These are phyloP conservation scores for Phlegmacium glaucopus DNA, from an alignment of 768 basidiomycete genomes.

Conservation along the genomic window DNA sequence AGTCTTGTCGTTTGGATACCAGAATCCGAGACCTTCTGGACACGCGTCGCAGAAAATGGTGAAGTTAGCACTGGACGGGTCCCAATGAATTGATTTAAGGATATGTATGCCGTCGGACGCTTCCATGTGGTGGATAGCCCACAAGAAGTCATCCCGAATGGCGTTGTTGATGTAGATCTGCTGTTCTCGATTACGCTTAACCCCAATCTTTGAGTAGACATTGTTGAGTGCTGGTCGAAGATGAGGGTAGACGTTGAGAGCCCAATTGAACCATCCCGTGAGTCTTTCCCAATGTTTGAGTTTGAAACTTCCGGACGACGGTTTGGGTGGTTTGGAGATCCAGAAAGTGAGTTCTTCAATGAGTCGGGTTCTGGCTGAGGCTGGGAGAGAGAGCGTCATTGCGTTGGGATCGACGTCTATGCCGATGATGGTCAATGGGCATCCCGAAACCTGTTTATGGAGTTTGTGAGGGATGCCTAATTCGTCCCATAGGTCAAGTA, in stretches of 20 bases:
- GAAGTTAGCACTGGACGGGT: neutral
- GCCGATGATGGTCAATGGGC: conserved; percentile 32
- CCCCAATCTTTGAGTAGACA: neutral
- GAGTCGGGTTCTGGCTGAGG: too few relatives aligned
- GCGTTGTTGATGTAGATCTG: conserved; percentile 23
- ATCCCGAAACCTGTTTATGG: conserved; percentile 34
- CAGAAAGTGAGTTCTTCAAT: neutral
- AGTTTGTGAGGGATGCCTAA: conserved; percentile 34
- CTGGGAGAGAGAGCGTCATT: conserved; percentile 23
- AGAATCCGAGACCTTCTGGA: conserved; percentile 17
- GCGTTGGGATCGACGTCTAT: conserved; percentile 29
- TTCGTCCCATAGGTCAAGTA: conserved; percentile 36
- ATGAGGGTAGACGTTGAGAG: conserved; percentile 30
- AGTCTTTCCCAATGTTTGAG: conserved; percentile 22
- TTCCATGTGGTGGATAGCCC: conserved; percentile 24
- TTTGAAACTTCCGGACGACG: neutral
- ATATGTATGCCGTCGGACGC: conserved; percentile 14
- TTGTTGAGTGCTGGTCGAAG: conserved; percentile 17
- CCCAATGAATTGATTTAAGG: conserved; percentile 13
- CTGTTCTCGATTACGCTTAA: neutral
- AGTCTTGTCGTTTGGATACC: conserved; percentile 10
- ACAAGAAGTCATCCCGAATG: conserved; percentile 21
- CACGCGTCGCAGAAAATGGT: conserved; percentile 21
- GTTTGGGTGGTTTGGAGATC: too few relatives aligned
- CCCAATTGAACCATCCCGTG: conserved; percentile 32